Conservation (phyloP, 2,329 filamentous ascomycete genomes). For the Aspergillus ibericus region DNA sequence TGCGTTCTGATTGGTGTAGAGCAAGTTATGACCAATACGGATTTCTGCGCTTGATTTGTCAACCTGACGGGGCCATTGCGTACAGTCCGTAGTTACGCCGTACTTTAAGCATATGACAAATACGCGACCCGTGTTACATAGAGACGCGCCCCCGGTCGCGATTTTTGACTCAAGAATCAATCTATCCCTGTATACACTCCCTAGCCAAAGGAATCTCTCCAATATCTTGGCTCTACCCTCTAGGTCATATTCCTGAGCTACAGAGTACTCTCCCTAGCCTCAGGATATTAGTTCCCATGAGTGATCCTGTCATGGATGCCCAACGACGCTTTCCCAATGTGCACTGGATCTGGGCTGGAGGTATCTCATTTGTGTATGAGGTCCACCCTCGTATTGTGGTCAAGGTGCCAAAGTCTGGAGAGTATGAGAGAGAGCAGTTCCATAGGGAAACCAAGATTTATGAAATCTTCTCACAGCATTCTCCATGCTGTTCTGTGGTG, state of each 20-base stretch:
- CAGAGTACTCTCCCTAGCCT: not conserved
- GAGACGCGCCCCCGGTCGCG: no score
- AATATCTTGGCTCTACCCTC: not conserved
- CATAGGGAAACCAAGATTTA: not conserved
- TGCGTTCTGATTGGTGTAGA: no score
- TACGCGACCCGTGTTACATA: no score
- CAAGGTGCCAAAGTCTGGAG: constrained; percentile 22
- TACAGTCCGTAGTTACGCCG: no score
- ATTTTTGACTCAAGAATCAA: no score
- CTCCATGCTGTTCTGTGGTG: constrained; percentile 25
- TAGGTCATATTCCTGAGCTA: not conserved
- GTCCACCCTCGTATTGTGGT: constrained; percentile 27
- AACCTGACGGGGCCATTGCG: no score
- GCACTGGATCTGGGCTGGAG: constrained; percentile 23
- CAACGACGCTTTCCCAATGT: constrained; percentile 20
- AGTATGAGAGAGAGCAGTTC: not conserved
- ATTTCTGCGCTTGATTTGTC: no score
- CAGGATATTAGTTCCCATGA: not conserved
- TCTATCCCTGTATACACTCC: no score
- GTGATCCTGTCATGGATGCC: constrained; percentile 13
- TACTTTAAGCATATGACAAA: no score
- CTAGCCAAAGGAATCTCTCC: not conserved
- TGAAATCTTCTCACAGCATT: constrained; percentile 15
- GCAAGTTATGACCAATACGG: no score
- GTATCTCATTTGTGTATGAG: constrained; percentile 26